Conservation (phyloP, 2,329 filamentous ascomycete genomes). For the Aureobasidium sp. region DNA sequence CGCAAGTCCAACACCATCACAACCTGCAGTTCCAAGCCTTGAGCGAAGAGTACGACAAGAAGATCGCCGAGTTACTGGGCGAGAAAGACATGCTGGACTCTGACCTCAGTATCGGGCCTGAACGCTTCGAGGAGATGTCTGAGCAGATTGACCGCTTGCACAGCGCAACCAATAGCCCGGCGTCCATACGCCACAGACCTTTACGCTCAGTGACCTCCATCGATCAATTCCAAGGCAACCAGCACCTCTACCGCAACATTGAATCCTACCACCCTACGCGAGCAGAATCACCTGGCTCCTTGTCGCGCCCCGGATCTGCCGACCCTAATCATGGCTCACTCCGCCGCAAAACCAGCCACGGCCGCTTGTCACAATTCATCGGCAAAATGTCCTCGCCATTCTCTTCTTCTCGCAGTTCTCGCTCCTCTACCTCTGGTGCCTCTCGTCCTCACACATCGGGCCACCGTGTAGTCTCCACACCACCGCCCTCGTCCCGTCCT, state of each 20-base stretch:
- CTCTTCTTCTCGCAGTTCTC: neutral
- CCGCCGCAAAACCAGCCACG: neutral
- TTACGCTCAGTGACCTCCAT: neutral
- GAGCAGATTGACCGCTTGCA: conserved; percentile 21
- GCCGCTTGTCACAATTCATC: neutral
- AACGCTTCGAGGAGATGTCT: conserved; percentile 26
- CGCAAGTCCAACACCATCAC: conserved; percentile 29
- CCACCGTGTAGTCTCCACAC: neutral
- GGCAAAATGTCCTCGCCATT: neutral
- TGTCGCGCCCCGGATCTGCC: neutral
- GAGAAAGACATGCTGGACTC: conserved; percentile 24
- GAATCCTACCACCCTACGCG: neutral
- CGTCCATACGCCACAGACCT: neutral
- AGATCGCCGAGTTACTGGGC: conserved; percentile 24
- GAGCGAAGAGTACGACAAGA: conserved; percentile 28
- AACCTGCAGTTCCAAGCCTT: conserved; percentile 27
- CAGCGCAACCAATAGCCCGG: conserved; percentile 13
- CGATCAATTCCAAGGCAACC: neutral
- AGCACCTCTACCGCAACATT: neutral
- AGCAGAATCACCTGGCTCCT: neutral
- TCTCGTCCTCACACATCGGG: neutral
- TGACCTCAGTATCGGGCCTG: conserved; percentile 26
- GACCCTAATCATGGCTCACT: neutral
- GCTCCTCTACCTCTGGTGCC: neutral
- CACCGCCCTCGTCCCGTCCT: neutral